Base-by-base conservation (phyloP, 305 asterid genomes). In the Fraxinus sp. region DNA sequence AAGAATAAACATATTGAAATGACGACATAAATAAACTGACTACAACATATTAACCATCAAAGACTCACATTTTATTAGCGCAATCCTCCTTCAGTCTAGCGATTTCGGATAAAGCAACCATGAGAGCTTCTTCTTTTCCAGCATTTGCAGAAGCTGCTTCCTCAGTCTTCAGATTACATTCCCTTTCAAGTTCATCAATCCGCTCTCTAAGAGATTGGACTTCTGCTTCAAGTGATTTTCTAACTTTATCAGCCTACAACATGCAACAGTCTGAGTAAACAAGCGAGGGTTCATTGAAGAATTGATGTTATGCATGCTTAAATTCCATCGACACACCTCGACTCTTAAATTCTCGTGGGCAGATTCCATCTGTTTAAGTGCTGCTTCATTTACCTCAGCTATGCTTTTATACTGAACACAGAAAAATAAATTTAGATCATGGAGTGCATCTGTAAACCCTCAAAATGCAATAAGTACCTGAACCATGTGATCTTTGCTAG, bases 361-460 rank as follows among this genome's bases (percentile, higher is more conserved):
- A 68, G 46, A 81, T 86, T 93, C 99, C 89, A 93, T 88, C 84
- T 93, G 92, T 83, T 89, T 92, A 79, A 95, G 89, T 35, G 98
- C 98, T 35, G 89, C 92, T 90, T 96, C 99, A 82, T 91, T 96
- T 36, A 90, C 94, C 89, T 90, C 89, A 81, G 99, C 97, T 26
- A 96, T 91, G 88, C 92, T 89, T 89, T 95, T 96, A 86, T 95
- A 96, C 96, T 96, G 94, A 87, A 81, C 71, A 78, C 0, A 86
- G 36, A 49, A 83, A 79, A 55, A 30, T 39, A 83, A 83, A 83
- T 24, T 89, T 79, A 90, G 87, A 59, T 77, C 84, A 79, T 74
- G 43, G 83, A 55, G 35, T 30, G 72, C 55, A 43, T 3, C 75
- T 30, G 10, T 2, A 62, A 83, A 13, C 72, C 75, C 30, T 68